Evolutionary conservation across 2,329 filamentous ascomycete species (phyloP).

Genomic region (Nakataea oryzae): DNA sequence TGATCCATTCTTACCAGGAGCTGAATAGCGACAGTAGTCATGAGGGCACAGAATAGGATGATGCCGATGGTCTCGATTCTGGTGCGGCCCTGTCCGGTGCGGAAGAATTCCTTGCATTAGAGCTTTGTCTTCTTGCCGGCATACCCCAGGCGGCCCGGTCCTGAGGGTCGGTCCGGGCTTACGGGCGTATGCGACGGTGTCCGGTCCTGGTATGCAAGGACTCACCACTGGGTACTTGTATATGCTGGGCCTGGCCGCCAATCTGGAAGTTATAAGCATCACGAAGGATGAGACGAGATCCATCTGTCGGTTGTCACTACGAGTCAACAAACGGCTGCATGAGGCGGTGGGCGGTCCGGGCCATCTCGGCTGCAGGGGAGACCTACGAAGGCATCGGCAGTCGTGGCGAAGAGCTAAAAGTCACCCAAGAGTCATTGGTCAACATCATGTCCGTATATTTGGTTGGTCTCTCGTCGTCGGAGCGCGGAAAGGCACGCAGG

Average conservation of each 20-base stretch:
- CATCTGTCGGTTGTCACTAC: conserved; percentile 27
- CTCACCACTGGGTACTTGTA: conserved; percentile 50
- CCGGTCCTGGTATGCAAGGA: not conserved
- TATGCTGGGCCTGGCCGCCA: conserved; percentile 48
- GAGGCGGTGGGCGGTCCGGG: too few species aligned
- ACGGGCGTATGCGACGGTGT: not conserved
- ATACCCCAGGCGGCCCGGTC: not conserved
- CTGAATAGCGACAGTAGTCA: conserved; percentile 56
- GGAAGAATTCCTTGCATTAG: not conserved
- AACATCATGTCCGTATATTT: conserved; percentile 10
- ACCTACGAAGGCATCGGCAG: conserved; percentile 50
- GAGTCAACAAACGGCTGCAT: conserved; percentile 7
- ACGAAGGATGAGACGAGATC: conserved; percentile 54
- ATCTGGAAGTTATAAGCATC: conserved; percentile 48
- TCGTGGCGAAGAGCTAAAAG: conserved; percentile 46
- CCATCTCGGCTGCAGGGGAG: not conserved
- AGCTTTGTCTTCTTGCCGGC: conserved; percentile 2
- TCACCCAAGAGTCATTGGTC: conserved; percentile 4
- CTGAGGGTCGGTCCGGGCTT: not conserved
- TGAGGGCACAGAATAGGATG: conserved; percentile 55
- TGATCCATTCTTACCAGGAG: conserved; percentile 33
- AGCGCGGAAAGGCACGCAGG: not conserved
- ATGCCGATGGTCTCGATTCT: conserved; percentile 55
- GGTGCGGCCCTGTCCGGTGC: conserved; percentile 34
- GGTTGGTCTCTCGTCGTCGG: not conserved